Evolutionary conservation across 129 eudicot genomes (phyloP).

Genomic region (Flaveria robusta): DNA sequence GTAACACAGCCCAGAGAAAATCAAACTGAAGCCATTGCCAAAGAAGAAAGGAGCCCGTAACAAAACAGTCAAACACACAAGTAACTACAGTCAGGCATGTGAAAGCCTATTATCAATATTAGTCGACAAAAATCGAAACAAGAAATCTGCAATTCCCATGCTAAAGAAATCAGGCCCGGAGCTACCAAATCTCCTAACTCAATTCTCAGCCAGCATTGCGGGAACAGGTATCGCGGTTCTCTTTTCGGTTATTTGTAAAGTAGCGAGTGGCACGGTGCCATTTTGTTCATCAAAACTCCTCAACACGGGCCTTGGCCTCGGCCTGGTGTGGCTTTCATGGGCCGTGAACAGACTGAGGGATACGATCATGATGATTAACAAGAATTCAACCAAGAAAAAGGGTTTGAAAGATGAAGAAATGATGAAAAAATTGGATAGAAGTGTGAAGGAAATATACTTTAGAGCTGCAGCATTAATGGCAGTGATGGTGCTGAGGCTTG

Average conservation of each 20-base stretch:
- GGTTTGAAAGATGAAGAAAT: slow-evolving; percentile 64
- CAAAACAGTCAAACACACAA: slow-evolving; percentile 45
- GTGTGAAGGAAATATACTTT: slow-evolving; percentile 62
- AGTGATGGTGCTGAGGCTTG: slow-evolving; percentile 63
- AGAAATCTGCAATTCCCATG: slow-evolving; percentile 42
- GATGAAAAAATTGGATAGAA: slow-evolving; percentile 55
- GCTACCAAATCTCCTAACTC: slow-evolving; percentile 67
- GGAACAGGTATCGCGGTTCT: slow-evolving; percentile 88
- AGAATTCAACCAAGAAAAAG: slow-evolving; percentile 42
- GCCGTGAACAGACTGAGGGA: slow-evolving; percentile 72
- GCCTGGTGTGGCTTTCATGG: slow-evolving; percentile 92
- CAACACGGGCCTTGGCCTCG: slow-evolving; percentile 76
- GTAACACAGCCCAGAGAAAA: slow-evolving; percentile 56
- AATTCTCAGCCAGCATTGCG: slow-evolving; percentile 91
- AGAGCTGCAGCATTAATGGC: slow-evolving; percentile 71
- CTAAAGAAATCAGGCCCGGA: slow-evolving; percentile 75
- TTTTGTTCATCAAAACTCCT: slow-evolving; percentile 61
- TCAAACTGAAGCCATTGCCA: slow-evolving; percentile 42
- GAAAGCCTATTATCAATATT: slow-evolving; percentile 80
- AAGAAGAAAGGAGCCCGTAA: slow-evolving; percentile 54
- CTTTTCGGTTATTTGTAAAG: slow-evolving; percentile 61
- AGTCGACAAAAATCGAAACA: slow-evolving; percentile 56
- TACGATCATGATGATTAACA: slow-evolving; percentile 61
- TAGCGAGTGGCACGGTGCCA: slow-evolving; percentile 51
- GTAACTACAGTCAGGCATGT: slow-evolving; percentile 64